A percentile compares a stretch with the other conserved stretches of the same genome.
Conservation (phyloP, 1,284 basidiomycete species). For the Austroboletus novae-zelandiae region DNA sequence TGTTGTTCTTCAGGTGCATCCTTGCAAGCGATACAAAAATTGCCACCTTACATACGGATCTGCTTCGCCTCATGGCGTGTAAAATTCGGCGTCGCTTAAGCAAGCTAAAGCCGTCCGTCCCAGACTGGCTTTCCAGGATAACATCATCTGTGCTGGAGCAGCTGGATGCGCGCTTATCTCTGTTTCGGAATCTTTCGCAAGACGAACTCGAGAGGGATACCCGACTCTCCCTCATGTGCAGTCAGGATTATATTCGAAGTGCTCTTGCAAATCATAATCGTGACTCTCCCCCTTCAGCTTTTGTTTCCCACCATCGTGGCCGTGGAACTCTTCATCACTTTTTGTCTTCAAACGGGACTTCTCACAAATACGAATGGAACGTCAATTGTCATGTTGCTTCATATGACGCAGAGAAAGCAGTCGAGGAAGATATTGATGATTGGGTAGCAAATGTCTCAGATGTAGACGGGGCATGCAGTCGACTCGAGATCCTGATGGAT, state of each 20-base stretch:
- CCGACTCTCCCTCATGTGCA: too few species aligned
- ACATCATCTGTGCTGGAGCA: too few species aligned
- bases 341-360: slow-evolving; percentile 3
- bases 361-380: not conserved
- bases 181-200: too few species aligned
- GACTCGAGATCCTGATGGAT: not conserved
- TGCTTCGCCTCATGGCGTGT: slow-evolving; percentile 23
- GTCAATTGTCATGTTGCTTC: slow-evolving; percentile 15
- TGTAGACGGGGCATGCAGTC: not conserved
- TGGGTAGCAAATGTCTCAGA: not conserved
- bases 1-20: too few species aligned
- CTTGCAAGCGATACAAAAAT: too few species aligned
- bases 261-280: not conserved
- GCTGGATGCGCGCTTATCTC: too few species aligned
- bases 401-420: not conserved
- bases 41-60: slow-evolving; percentile 25
- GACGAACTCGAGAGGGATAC: not conserved
- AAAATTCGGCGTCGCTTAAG: slow-evolving; percentile 17
- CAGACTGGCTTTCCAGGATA: too few species aligned
- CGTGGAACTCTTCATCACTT: slow-evolving; percentile 11
- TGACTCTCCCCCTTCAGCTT: not conserved
- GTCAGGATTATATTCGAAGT: not conserved
- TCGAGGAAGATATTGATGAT: not conserved
- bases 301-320: not conserved
- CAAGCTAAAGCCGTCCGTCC: too few species aligned